phyloP scores from a whole-genome alignment of 2,329 filamentous ascomycete genomes.

The Bipolaris victoriae region DNA sequence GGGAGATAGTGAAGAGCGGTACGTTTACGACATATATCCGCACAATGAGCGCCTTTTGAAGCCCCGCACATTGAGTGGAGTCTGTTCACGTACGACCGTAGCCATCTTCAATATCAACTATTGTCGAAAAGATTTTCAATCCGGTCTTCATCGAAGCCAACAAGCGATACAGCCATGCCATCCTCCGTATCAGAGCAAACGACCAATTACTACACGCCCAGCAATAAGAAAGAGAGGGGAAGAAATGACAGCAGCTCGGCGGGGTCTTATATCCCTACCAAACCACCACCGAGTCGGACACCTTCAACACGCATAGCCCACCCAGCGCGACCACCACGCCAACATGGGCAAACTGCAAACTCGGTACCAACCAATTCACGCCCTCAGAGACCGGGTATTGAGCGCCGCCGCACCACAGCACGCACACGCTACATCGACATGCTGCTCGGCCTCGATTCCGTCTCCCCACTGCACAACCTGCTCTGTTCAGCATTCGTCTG shows the following conservation, averaged over 20 bases:
- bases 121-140: neutral
- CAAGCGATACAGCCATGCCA: neutral
- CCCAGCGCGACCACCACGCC: constrained; percentile 8
- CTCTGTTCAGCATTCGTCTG: constrained; percentile 55
- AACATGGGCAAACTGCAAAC: neutral
- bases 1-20: neutral
- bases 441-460: constrained; percentile 56
- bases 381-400: constrained; percentile 23
- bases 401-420: constrained; percentile 36
- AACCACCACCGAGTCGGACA: constrained; percentile 13
- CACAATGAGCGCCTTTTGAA: neutral
- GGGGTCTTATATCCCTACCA: neutral
- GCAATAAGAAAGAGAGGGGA: neutral
- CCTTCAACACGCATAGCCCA: constrained; percentile 29
- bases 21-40: neutral
- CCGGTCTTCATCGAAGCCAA: neutral
- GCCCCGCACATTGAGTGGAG: neutral
- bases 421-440: constrained; percentile 48
- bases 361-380: neutral
- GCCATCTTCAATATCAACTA: neutral
- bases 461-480: constrained; percentile 57
- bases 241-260: neutral
- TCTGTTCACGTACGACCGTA: neutral
- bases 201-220: neutral
- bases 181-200: neutral